Conservation (phyloP, 768 basidiomycete genomes). For the Hirschioporus abietinus region DNA sequence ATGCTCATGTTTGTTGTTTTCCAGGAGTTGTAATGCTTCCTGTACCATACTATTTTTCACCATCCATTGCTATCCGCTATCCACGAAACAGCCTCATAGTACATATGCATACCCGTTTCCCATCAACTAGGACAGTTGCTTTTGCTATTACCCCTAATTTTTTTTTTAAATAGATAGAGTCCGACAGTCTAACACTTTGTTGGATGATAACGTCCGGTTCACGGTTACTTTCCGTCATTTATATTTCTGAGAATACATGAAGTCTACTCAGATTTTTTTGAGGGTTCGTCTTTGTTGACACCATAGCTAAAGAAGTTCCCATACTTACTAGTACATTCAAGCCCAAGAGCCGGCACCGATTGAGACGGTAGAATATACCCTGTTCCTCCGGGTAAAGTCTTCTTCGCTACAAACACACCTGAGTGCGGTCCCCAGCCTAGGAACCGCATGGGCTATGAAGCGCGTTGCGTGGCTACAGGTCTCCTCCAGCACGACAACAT, state of each 20-base stretch:
- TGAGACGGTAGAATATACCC: too few species aligned
- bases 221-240: neutral
- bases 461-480: too few species aligned
- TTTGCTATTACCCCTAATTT: neutral
- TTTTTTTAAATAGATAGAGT: neutral
- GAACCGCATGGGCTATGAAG: too few species aligned
- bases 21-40: conserved; percentile 1
- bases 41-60: neutral
- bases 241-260: neutral
- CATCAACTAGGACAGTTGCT: neutral
- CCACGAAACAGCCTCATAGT: neutral
- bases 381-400: too few species aligned
- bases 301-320: too few species aligned
- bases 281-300: too few species aligned
- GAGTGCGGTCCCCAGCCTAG: too few species aligned
- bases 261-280: too few species aligned
- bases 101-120: neutral
- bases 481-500: too few species aligned
- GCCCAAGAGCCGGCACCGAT: too few species aligned
- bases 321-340: too few species aligned
- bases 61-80: neutral
- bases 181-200: neutral
- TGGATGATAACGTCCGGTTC: neutral
- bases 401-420: too few species aligned
- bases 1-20: neutral